Base-by-base conservation (phyloP, 2,329 filamentous ascomycete species). In the Exophiala sideris region DNA sequence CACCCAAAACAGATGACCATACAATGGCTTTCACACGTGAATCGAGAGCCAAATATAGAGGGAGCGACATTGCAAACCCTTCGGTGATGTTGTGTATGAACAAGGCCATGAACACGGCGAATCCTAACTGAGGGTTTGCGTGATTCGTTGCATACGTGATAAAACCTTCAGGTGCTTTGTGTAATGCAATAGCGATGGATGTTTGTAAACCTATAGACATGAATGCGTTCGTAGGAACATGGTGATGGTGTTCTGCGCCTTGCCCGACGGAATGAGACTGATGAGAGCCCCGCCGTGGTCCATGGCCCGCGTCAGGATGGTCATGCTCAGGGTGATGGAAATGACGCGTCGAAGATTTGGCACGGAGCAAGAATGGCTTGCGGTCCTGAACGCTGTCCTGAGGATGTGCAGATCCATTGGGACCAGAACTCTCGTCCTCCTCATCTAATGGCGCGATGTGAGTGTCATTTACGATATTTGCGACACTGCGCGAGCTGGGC, bases 31-130 rank as follows among this genome's bases (percentile, higher is more conserved):
- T 87, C 67, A 83, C 75, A 42, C 91, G 86, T 54, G 85, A 92
- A 58, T 86, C 82, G 32, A 96, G 82, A 1, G 94, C 94, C 65
- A 99, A 88, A 71, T 95, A 99, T 0, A 99, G 78, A 0, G 94
- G 94, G 0, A 99, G 75, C 0, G 91, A 90, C 80, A 99, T 87
- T 58, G 91, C 89, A 68, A 97, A 97, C 1, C 94, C 94, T 74
- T 99, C 94, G 24, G 90, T 91, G 66, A 99, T 95, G 73, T 97
- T 99, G 79, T 99, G 94, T 55, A 99, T 92, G 68, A 96, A 96
- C 6, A 99, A 81, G 0, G 94, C 92, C 70, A 97, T 82, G 73
- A 99, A 99, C 50, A 99, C 90, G 48, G 89, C 88, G 71, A 96
- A 84, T 16, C 94, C 94, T 0, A 99, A 82, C 0, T 81, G 78